Percentiles rank a stretch among this genome's conserved stretches.
Conservation (phyloP, 176 grass and related monocot species). For the Puccinellia tenuiflora region DNA sequence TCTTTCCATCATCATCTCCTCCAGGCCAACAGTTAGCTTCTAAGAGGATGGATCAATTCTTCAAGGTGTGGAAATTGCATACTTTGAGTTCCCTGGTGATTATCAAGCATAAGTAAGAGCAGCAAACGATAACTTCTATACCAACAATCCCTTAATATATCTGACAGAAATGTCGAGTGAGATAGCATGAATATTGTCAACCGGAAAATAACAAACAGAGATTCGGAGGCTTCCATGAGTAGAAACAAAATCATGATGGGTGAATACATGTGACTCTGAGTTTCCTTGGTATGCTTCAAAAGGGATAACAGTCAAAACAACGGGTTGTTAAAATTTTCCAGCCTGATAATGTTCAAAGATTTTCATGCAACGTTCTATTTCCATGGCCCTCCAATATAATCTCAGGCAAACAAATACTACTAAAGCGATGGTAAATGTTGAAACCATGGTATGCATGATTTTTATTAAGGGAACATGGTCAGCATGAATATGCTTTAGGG, state of each 20-base stretch:
- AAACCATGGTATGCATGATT: not conserved
- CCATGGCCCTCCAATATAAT: not conserved
- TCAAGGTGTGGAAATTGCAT: not conserved
- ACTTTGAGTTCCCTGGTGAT: not conserved
- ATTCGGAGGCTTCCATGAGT: not conserved
- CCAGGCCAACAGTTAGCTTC: not conserved
- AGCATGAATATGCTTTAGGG: not conserved
- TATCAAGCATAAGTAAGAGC: not conserved
- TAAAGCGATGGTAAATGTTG: not conserved
- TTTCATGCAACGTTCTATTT: not conserved
- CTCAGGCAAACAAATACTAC: not conserved
- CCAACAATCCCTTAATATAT: not conserved
- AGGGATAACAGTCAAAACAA: not conserved
- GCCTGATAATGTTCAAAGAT: not conserved
- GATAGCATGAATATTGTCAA: not conserved
- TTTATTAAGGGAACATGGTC: not conserved
- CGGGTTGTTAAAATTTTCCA: not conserved
- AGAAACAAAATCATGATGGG: not conserved
- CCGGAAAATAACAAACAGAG: not conserved
- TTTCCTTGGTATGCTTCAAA: not conserved
- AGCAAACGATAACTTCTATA: not conserved
- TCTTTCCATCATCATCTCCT: conserved; percentile 24
- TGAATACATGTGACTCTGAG: not conserved
- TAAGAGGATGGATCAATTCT: not conserved
- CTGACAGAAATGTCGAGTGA: not conserved